Evolutionary conservation across 2,329 filamentous ascomycete genomes (phyloP).

Genomic region (Albifimbria verrucaria): DNA sequence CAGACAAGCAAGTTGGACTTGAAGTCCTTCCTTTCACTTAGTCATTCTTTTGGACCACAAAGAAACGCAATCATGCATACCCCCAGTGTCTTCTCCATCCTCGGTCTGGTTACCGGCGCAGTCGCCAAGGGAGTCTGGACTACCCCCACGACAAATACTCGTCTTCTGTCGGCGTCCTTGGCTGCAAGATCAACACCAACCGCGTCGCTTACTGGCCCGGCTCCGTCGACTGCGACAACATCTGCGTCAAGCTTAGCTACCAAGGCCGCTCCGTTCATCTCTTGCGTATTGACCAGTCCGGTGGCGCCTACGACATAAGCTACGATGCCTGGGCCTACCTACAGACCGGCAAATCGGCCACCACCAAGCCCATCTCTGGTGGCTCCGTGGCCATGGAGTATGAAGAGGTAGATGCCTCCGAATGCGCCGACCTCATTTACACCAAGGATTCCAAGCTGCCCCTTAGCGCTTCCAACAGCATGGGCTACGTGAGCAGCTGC

Average conservation of each 20-base stretch:
- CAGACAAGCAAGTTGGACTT: too few relatives aligned
- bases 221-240: slow-evolving; percentile 44
- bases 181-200: slow-evolving; percentile 53
- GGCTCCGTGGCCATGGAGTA: slow-evolving; percentile 40
- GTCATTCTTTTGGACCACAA: not conserved
- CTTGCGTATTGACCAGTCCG: slow-evolving; percentile 48
- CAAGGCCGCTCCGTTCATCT: slow-evolving; percentile 48
- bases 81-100: not conserved
- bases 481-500: slow-evolving; percentile 40
- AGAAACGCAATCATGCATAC: not conserved
- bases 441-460: slow-evolving; percentile 29
- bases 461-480: slow-evolving; percentile 38
- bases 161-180: slow-evolving; percentile 51
- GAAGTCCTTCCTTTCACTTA: not conserved
- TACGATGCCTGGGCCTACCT: slow-evolving; percentile 57
- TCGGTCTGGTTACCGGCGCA: not conserved
- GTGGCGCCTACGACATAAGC: slow-evolving; percentile 48
- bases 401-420: slow-evolving; percentile 33
- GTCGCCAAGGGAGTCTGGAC: slow-evolving; percentile 6
- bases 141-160: slow-evolving; percentile 51
- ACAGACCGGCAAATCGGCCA: slow-evolving; percentile 36
- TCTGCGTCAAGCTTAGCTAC: slow-evolving; percentile 47
- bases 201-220: slow-evolving; percentile 53
- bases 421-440: slow-evolving; percentile 41
- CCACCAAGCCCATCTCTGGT: slow-evolving; percentile 35